Evolutionary conservation across 2,329 filamentous ascomycete species (phyloP).

Genomic region (Colletotrichum godetiae): DNA sequence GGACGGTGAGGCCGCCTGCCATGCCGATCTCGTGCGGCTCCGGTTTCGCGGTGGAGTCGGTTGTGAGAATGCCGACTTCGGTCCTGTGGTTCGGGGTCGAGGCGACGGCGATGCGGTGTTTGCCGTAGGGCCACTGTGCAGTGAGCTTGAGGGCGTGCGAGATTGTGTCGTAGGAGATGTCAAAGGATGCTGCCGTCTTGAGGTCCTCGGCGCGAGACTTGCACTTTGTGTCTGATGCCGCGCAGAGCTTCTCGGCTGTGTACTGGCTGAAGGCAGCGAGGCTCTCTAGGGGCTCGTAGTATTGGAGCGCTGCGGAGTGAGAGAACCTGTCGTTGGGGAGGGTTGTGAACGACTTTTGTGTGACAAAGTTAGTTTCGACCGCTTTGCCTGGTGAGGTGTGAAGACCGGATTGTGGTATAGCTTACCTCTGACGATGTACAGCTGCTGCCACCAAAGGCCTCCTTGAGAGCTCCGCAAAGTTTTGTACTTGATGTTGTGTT

Average conservation of each 20-base stretch:
- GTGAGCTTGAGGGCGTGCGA: conserved; percentile 74
- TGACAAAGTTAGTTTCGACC: neutral
- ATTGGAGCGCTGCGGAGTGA: conserved; percentile 71
- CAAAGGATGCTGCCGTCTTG: conserved; percentile 70
- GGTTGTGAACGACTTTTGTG: conserved; percentile 65
- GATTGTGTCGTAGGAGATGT: conserved; percentile 80
- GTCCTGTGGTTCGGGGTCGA: conserved; percentile 64
- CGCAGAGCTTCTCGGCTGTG: conserved; percentile 64
- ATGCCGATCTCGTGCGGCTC: conserved; percentile 82
- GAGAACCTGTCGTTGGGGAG: conserved; percentile 55
- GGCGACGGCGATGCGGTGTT: conserved; percentile 53
- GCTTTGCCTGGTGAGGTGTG: neutral
- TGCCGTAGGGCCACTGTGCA: conserved; percentile 68
- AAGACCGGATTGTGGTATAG: neutral
- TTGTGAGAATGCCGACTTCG: conserved; percentile 83
- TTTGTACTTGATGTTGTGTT: conserved; percentile 48
- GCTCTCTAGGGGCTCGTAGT: conserved; percentile 72
- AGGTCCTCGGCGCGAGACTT: conserved; percentile 55
- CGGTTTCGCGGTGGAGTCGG: conserved; percentile 67
- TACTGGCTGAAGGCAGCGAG: conserved; percentile 66
- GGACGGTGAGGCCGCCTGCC: conserved; percentile 80
- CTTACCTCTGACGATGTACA: conserved; percentile 53
- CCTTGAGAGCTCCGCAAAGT: conserved; percentile 69
- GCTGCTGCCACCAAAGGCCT: conserved; percentile 66
- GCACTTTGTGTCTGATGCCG: conserved; percentile 59